Evolutionary conservation across 176 grass and related monocot genomes (phyloP).

Genomic region (Paspalum notatum): DNA sequence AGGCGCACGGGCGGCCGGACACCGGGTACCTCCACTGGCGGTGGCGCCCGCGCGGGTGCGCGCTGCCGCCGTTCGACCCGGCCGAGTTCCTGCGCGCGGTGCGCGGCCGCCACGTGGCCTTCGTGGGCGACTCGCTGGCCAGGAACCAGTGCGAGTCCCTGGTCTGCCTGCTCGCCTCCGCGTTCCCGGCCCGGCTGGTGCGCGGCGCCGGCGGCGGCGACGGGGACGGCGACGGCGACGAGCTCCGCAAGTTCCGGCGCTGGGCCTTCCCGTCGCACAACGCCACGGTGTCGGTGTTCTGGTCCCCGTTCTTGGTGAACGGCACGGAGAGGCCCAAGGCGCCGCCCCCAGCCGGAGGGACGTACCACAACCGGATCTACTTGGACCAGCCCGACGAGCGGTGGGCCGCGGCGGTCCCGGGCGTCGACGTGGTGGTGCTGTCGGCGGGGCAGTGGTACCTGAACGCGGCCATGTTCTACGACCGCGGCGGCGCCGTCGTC

Average conservation of each 20-base stretch:
- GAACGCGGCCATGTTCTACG: constrained; percentile 78
- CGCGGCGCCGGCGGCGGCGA: constrained; percentile 31
- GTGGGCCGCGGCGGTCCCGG: constrained; percentile 59
- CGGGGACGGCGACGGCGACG: constrained; percentile 42
- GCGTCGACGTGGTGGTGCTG: constrained; percentile 66
- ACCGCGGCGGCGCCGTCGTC: constrained; percentile 49
- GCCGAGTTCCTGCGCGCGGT: constrained; percentile 48
- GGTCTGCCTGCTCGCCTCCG: constrained; percentile 61
- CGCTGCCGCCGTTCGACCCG: constrained; percentile 57
- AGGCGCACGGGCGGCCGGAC: constrained; percentile 69
- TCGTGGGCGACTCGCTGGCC: constrained; percentile 76
- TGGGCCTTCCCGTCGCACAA: constrained; percentile 68
- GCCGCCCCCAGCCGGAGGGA: constrained; percentile 6
- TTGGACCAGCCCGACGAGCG: constrained; percentile 63
- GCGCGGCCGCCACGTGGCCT: constrained; percentile 59
- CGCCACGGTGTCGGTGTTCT: constrained; percentile 76
- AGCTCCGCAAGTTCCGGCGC: constrained; percentile 74
- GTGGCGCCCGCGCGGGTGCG: constrained; percentile 64
- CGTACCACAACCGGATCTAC: constrained; percentile 63
- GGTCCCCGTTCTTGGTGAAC: constrained; percentile 87
- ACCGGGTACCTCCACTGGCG: constrained; percentile 65
- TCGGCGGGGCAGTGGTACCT: constrained; percentile 93
- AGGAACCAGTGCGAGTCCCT: constrained; percentile 78
- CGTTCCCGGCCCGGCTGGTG: constrained; percentile 46
- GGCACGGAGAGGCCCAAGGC: constrained; percentile 61